Evolutionary conservation across 2,329 filamentous ascomycete genomes (phyloP).

Genomic region (Fusarium veterinarium): DNA sequence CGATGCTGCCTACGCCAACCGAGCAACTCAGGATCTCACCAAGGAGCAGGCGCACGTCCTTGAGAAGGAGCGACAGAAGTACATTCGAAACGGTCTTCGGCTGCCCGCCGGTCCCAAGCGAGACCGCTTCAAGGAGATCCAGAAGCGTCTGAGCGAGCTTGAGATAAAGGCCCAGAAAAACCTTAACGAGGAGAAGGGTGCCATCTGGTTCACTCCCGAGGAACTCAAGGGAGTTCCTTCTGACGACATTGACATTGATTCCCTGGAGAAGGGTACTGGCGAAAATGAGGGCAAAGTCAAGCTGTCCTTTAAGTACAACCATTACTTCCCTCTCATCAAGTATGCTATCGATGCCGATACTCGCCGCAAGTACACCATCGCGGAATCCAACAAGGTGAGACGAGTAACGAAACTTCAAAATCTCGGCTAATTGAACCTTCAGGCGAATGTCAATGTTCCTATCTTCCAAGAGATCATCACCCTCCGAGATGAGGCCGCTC

Average conservation of each 20-base stretch:
- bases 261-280: slow-evolving; percentile 76
- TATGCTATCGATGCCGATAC: slow-evolving; percentile 78
- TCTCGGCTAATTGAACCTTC: background rate
- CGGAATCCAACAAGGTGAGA: slow-evolving; percentile 80
- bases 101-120: slow-evolving; percentile 76
- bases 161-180: slow-evolving; percentile 82
- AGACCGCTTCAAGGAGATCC: slow-evolving; percentile 87
- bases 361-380: slow-evolving; percentile 75
- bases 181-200: slow-evolving; percentile 85
- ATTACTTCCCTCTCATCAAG: slow-evolving; percentile 81
- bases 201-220: slow-evolving; percentile 79
- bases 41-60: slow-evolving; percentile 77
- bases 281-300: slow-evolving; percentile 80
- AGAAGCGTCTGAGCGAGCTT: slow-evolving; percentile 80
- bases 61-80: slow-evolving; percentile 81
- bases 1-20: slow-evolving; percentile 65
- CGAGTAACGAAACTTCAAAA: background rate
- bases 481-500: slow-evolving; percentile 81
- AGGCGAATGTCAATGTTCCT: slow-evolving; percentile 75
- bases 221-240: slow-evolving; percentile 80
- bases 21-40: slow-evolving; percentile 68
- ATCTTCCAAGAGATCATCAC: slow-evolving; percentile 81
- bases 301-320: slow-evolving; percentile 86
- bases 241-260: slow-evolving; percentile 72
- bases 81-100: slow-evolving; percentile 80